Evolutionary conservation across 2,329 filamentous ascomycete species (phyloP).

Genomic region (Colletotrichum eleusines): DNA sequence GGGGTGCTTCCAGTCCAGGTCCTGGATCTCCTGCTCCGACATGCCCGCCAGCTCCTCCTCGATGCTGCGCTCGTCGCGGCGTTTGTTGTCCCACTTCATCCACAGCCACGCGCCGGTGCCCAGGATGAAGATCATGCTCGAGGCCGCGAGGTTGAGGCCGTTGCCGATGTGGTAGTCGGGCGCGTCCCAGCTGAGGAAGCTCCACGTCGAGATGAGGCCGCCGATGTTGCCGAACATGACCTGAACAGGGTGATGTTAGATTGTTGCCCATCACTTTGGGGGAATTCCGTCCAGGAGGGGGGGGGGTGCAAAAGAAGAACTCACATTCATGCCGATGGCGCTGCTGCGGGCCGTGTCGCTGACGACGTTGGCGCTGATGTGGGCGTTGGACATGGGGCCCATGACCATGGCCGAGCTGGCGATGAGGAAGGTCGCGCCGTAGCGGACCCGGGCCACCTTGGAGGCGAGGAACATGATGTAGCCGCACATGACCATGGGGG

Average conservation of each 20-base stretch:
- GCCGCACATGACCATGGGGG: slow-evolving; percentile 75
- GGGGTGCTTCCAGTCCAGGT: slow-evolving; percentile 77
- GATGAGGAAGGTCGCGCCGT: slow-evolving; percentile 78
- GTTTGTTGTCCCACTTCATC: slow-evolving; percentile 72
- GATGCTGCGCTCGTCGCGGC: slow-evolving; percentile 65
- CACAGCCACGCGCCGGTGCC: slow-evolving; percentile 63
- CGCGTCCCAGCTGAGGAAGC: slow-evolving; percentile 71
- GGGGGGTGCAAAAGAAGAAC: background rate
- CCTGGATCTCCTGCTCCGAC: slow-evolving; percentile 65
- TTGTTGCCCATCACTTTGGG: background rate
- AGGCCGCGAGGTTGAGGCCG: slow-evolving; percentile 74
- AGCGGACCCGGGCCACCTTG: slow-evolving; percentile 64
- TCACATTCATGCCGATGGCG: slow-evolving; percentile 70
- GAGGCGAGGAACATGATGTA: slow-evolving; percentile 78
- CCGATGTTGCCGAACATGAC: slow-evolving; percentile 81
- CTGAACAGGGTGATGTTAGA: slow-evolving; percentile 11
- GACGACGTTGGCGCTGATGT: slow-evolving; percentile 77
- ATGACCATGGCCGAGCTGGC: slow-evolving; percentile 72
- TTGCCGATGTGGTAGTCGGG: slow-evolving; percentile 79
- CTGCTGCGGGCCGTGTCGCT: slow-evolving; percentile 76
- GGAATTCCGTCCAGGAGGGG: background rate
- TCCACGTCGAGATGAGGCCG: slow-evolving; percentile 75
- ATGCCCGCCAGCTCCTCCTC: slow-evolving; percentile 69
- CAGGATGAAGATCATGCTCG: slow-evolving; percentile 63
- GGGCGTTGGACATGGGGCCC: slow-evolving; percentile 74